Base-by-base conservation (phyloP, 805 yeast genomes). In the Allodekkera sacchari region DNA sequence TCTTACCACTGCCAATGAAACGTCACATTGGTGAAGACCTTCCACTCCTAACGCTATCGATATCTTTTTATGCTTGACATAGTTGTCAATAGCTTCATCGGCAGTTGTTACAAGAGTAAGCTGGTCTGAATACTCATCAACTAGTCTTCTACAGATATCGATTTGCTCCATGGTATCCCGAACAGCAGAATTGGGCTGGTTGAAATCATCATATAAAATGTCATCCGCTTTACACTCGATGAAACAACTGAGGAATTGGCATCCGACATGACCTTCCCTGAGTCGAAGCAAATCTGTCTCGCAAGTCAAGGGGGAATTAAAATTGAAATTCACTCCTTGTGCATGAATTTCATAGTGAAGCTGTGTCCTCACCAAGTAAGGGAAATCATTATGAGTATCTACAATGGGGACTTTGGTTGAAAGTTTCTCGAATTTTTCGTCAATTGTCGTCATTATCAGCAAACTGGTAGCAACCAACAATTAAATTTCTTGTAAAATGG, bases 311-410 rank as follows among this genome's bases (percentile, higher is more conserved):
- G 48, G 37, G 8, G 52, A 41, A 36, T 61, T 58, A 39, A 66
- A 63, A 30, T 59, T 54, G 33, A 66, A 62, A 23, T 43, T 47
- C 21, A 45, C 36, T 8, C 50, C 50, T 13, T 47, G 26, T 7
- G 42, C 44, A 31, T 58, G 59, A 30, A 63, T 39, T 47, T 65
- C 63, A 38, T 65, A 61, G 39, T 63, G 66, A 9, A 65, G 48
- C 36, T 67, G 71, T 22, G 49, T 50, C 33, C 74, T 48, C 27
- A 68, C 35, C 7, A 61, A 45, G 36, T 63, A 68, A 5, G 74
- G 72, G 40, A 69, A 61, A 43, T 68, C 75, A 37, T 68, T 68
- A 39, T 68, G 75, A 1, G 72, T 64, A 42, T 68, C 75, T 8
- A 66, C 63, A 11, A 68, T 50, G 3, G 74, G 73, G 4, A 38